Conservation (phyloP, 2,329 filamentous ascomycete genomes). For the Alternaria longipes region DNA sequence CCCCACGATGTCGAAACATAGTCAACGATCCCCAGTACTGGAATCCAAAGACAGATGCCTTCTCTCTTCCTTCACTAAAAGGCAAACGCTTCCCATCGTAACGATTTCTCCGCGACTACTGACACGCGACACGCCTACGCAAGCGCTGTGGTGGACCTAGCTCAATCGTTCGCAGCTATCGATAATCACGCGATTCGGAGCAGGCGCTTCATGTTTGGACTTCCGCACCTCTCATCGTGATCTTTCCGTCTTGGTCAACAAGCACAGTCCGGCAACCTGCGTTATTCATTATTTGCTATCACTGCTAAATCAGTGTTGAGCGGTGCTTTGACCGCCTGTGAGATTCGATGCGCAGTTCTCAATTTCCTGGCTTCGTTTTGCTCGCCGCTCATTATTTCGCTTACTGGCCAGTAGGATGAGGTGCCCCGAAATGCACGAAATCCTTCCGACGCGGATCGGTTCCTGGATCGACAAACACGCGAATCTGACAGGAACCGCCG, state of each 20-base stretch:
- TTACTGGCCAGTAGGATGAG: slow-evolving; percentile 20
- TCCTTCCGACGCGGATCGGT: slow-evolving; percentile 18
- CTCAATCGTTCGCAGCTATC: slow-evolving; percentile 4
- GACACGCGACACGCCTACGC: slow-evolving; percentile 16
- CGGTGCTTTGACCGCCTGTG: slow-evolving; percentile 1
- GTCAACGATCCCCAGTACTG: slow-evolving; percentile 5
- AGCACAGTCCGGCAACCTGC: slow-evolving; percentile 1
- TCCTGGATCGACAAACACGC: slow-evolving; percentile 12
- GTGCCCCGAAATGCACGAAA: slow-evolving; percentile 20
- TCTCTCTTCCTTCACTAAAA: slow-evolving; percentile 8
- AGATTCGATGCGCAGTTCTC: slow-evolving; percentile 20
- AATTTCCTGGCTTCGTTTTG: slow-evolving; percentile 23
- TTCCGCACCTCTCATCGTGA: slow-evolving; percentile 1
- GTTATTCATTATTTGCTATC: slow-evolving; percentile 3
- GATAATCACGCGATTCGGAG: slow-evolving; percentile 16
- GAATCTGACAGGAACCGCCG: not conserved
- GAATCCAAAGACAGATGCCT: slow-evolving; percentile 17
- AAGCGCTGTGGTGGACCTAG: slow-evolving; percentile 14
- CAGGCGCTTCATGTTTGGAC: slow-evolving; percentile 8
- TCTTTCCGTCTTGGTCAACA: slow-evolving; percentile 9
- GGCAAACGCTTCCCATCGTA: slow-evolving; percentile 7
- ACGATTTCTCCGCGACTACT: not conserved
- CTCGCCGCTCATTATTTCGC: slow-evolving; percentile 29
- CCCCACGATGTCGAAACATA: slow-evolving; percentile 25
- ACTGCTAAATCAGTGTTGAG: slow-evolving; percentile 7